Base-by-base conservation (phyloP, 441 rosid genomes). In the Croton laevigatus region DNA sequence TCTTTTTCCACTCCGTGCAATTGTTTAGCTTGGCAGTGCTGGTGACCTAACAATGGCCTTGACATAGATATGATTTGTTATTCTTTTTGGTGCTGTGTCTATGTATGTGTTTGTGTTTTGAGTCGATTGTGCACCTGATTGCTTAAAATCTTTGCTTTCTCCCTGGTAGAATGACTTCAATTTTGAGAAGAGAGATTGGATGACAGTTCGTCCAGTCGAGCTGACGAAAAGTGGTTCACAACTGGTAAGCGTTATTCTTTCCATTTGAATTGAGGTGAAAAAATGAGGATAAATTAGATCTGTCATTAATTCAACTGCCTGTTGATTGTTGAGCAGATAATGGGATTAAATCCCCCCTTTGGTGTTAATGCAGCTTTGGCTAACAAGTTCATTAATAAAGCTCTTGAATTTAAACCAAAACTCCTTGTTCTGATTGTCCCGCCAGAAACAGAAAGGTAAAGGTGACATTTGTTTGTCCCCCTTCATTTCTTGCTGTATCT, bases 291-390 rank as follows among this genome's bases (percentile, higher is more conserved):
- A 64, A 36, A 60, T 42, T 53, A 69, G 49, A 46, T 68, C 10
- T 38, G 38, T 65, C 44, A 27, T 36, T 66, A 52, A 22, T 48
- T 67, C 19, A 20, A 20, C 37, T 20, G 20, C 8, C 19, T 37
- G 13, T 52, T 54, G 27, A 32, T 63, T 65, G 63, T 69, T 71
- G 78, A 62, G 68, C 79, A 94, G 99, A 86, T 94, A 73, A 88
- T 92, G 97, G 98, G 99, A 74, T 72, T 92, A 72, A 94, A 94
- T 81, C 99, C 99, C 73, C 99, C 99, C 49, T 94, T 94, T 79
- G 99, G 99, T 67, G 79, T 87, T 71, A 85, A 85, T 73, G 91
- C 88, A 64, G 78, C 82, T 74, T 84, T 82, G 79, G 98, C 97
- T 27, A 89, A 94, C 84, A 80, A 79, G 85, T 89, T 94, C 68